Evolutionary conservation across 208 protist genomes (phyloP), one percentile per base, ranked within the genome.

Genomic region (Spongospora subterranea): DNA sequence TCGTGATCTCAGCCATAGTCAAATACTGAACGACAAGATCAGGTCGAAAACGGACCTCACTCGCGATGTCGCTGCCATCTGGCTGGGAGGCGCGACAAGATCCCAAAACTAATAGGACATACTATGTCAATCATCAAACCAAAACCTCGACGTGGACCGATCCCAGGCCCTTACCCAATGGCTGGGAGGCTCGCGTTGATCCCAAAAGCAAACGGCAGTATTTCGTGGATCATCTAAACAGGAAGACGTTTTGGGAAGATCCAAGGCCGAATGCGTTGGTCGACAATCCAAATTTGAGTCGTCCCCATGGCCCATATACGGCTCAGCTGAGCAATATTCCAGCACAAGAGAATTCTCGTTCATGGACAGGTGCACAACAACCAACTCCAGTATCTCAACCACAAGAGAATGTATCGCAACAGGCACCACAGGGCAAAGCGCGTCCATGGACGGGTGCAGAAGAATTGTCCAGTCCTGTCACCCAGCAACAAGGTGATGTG

Each of bases 51-150:
- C n/a, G n/a, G n/a, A n/a, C n/a, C n/a, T n/a, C n/a, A n/a, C n/a
- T n/a, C n/a, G n/a, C n/a, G n/a, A 82, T 82, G 71, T 35, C 71
- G 6, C 76, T 92, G 0, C 90, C 90, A 0, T 0, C 11, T 20
- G 90, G 90, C 66, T 92, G 90, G 90, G 90, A 92, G 29, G 76
- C 77, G 45, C 53, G 66, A 43, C 17, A 29, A 1, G 90, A 76
- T 53, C 11, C 45, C 46, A 40, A 45, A 0, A 24, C 50, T 0
- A 50, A 50, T 6, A 71, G 76, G 35, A 29, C 50, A 29, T 92
- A 89, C 76, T 92, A 50, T 46, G 45, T 92, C 39, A 45, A 92
- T 38, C 90, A 92, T 76, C 50, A 64, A 17, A 0, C 29, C 38
- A 39, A 76, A 17, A 76, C 46, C 0, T 89, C 90, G 11, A 76